Percentiles rank a stretch among this genome's conserved stretches.
These are phyloP conservation scores for Cyathus striatus DNA, from an alignment of 768 basidiomycete species.

Conservation along the genomic window DNA sequence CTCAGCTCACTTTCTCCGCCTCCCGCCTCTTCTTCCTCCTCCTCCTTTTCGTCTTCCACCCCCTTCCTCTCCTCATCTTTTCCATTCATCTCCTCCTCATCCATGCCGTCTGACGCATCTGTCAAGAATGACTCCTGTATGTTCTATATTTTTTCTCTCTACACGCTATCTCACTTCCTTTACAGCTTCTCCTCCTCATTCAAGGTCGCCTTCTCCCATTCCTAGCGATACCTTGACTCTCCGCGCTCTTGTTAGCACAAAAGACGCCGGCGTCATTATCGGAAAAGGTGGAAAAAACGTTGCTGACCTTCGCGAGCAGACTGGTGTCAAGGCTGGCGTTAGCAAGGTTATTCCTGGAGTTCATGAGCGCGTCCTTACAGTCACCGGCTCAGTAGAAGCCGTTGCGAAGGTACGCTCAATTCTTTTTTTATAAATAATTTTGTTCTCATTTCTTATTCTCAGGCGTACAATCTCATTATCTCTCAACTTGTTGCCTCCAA, in stretches of 20 bases:
- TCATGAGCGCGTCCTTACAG: conserved; percentile 94
- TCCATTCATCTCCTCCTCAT: conserved; percentile 25
- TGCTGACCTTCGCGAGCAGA: conserved; percentile 91
- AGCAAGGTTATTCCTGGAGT: conserved; percentile 98
- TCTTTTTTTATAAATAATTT: conserved; percentile 6
- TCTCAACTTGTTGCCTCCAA: conserved; percentile 82
- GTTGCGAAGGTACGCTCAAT: conserved; percentile 70
- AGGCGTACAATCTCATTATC: conserved; percentile 96
- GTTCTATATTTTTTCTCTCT: conserved; percentile 11
- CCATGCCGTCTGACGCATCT: conserved; percentile 66
- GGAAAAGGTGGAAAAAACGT: conserved; percentile 97
- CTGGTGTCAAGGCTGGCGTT: conserved; percentile 97
- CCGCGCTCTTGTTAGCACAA: conserved; percentile 92
- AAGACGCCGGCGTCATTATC: conserved; percentile 96
- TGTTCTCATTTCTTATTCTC: conserved; percentile 10
- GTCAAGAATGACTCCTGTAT: conserved; percentile 51
- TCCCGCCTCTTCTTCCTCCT: conserved; percentile 15
- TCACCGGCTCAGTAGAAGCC: conserved; percentile 87
- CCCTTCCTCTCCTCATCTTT: conserved; percentile 19
- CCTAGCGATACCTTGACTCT: conserved; percentile 79
- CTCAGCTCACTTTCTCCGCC: conserved; percentile 20
- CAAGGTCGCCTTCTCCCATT: conserved; percentile 72
- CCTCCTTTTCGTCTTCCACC: conserved; percentile 15
- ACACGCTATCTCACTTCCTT: conserved; percentile 15
- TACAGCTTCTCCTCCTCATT: conserved; percentile 57